A percentile compares a stretch with the other conserved stretches of the same genome.
phyloP scores from a whole-genome alignment of 2,329 filamentous ascomycete genomes.

The Clarireedia homoeocarpa region DNA sequence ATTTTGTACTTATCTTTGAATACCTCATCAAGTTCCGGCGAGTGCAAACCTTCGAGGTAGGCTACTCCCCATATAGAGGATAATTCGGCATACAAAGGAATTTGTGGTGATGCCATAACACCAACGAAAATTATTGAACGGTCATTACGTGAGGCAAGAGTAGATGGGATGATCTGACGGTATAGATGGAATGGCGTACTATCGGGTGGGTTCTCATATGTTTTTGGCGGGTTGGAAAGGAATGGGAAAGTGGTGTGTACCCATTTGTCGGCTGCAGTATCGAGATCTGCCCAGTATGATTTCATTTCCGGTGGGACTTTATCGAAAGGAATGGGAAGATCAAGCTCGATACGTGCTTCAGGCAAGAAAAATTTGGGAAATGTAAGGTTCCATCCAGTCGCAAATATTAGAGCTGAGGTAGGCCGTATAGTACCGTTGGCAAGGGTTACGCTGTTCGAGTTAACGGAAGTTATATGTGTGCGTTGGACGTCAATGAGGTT shows the following conservation, averaged over 20 bases:
- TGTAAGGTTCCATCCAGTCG: slow-evolving; percentile 6
- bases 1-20: background rate
- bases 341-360: slow-evolving; percentile 5
- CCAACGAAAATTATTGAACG: slow-evolving; percentile 30
- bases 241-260: slow-evolving; percentile 8
- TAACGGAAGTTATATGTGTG: background rate
- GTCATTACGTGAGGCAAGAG: slow-evolving; percentile 25
- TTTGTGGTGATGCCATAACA: slow-evolving; percentile 3
- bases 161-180: slow-evolving; percentile 21
- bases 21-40: background rate
- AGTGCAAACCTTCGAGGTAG: slow-evolving; percentile 10
- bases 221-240: slow-evolving; percentile 5
- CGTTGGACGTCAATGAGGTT: slow-evolving; percentile 1
- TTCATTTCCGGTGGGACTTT: background rate
- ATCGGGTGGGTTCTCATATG: background rate
- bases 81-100: slow-evolving; percentile 9
- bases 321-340: background rate
- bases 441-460: background rate
- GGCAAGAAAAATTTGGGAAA: slow-evolving; percentile 5
- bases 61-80: slow-evolving; percentile 8
- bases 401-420: slow-evolving; percentile 3
- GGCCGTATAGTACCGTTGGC: background rate
- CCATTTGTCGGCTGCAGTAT: background rate
- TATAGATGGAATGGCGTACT: slow-evolving; percentile 35
- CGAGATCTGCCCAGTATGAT: slow-evolving; percentile 1